These are phyloP conservation scores for Thamnidium elegans DNA, from an alignment of 192 early-diverging fungal species.

Conservation along the genomic window DNA sequence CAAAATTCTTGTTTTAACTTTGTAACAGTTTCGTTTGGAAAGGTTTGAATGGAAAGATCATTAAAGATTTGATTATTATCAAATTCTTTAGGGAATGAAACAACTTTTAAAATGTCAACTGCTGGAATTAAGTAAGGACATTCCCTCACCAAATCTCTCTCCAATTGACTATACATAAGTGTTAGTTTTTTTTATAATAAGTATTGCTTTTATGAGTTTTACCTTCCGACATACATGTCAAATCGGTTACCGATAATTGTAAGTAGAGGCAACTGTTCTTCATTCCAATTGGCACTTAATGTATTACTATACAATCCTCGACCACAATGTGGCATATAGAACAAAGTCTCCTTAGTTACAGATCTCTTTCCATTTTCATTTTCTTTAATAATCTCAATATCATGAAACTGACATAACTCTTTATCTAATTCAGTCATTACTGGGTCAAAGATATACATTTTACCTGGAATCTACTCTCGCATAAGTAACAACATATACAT, in stretches of 20 bases:
- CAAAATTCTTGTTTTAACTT: slow-evolving; percentile 15
- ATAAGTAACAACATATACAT: not conserved
- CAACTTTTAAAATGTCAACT: slow-evolving; percentile 12
- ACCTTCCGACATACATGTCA: slow-evolving; percentile 36
- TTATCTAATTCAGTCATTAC: slow-evolving; percentile 35
- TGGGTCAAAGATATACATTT: slow-evolving; percentile 38
- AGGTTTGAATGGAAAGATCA: slow-evolving; percentile 34
- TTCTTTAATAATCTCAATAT: slow-evolving; percentile 24
- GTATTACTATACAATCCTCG: slow-evolving; percentile 33
- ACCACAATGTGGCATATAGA: slow-evolving; percentile 44
- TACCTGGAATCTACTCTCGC: slow-evolving; percentile 21
- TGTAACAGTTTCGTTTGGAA: slow-evolving; percentile 17
- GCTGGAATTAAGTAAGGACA: slow-evolving; percentile 35
- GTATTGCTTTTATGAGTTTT: not conserved
- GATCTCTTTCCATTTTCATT: slow-evolving; percentile 32
- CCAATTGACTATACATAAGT: slow-evolving; percentile 19
- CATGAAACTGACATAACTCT: slow-evolving; percentile 22
- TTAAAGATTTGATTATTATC: slow-evolving; percentile 38
- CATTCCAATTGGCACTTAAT: slow-evolving; percentile 31
- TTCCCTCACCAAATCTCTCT: slow-evolving; percentile 27
- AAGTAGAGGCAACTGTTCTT: slow-evolving; percentile 10
- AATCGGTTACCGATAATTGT: slow-evolving; percentile 34
- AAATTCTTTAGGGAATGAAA: slow-evolving; percentile 31
- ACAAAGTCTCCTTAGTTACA: slow-evolving; percentile 24
- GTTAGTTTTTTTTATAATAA: not conserved